Evolutionary conservation across 441 rosid genomes (phyloP).

Genomic region (Pelargonium cotyledonis): DNA sequence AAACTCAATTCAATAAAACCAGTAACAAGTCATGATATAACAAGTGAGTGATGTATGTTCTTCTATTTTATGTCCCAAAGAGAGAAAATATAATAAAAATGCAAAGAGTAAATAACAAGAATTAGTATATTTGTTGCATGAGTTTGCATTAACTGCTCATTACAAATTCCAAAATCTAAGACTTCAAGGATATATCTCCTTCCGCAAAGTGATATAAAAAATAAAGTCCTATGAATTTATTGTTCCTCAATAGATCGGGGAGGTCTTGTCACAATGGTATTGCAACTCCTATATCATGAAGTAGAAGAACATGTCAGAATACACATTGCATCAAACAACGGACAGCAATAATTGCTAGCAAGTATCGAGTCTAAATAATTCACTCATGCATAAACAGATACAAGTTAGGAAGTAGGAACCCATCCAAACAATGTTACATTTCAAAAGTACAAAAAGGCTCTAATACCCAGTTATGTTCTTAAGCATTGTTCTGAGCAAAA

Average conservation of each 20-base stretch:
- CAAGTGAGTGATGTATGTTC: not conserved
- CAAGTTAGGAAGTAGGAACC: not conserved
- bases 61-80: constrained; percentile 8
- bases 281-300: constrained; percentile 67
- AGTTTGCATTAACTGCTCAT: constrained; percentile 18
- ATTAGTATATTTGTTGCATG: constrained; percentile 13
- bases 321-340: not conserved
- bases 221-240: constrained; percentile 26
- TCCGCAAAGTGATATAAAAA: constrained; percentile 20
- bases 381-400: not conserved
- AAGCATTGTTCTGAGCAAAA: not conserved
- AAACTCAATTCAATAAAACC: not conserved
- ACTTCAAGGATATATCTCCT: constrained; percentile 18
- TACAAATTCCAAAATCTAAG: constrained; percentile 9
- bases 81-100: not conserved
- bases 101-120: constrained; percentile 1
- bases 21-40: not conserved
- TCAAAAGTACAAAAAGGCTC: not conserved
- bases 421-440: not conserved
- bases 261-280: constrained; percentile 66
- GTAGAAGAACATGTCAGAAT: constrained; percentile 46
- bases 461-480: not conserved
- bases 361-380: not conserved
- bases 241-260: constrained; percentile 37
- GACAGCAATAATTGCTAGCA: constrained; percentile 7